Percentiles rank a stretch among this genome's conserved stretches.
Conservation (phyloP, 2,329 filamentous ascomycete species). For the Microthyrium microscopicum region DNA sequence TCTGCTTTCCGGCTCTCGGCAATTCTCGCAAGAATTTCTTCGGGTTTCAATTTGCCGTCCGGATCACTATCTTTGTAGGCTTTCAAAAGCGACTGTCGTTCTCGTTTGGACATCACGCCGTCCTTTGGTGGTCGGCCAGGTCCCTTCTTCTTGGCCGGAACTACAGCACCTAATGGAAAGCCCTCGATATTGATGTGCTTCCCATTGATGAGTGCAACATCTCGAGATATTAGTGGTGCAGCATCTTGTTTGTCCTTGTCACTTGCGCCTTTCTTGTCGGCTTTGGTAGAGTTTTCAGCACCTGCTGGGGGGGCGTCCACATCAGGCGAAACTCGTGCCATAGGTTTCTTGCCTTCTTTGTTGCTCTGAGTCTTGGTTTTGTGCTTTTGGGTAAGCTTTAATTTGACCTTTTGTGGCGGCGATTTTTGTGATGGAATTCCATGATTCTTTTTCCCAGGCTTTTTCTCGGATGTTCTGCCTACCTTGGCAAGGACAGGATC, state of each 20-base stretch:
- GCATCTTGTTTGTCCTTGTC: conserved; percentile 4
- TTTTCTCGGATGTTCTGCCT: conserved; percentile 9
- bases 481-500: no score
- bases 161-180: conserved; percentile 19
- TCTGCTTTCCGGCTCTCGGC: no score
- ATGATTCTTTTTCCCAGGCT: conserved; percentile 1
- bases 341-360: conserved; percentile 12
- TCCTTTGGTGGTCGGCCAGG: conserved; percentile 72
- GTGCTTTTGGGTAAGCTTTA: conserved; percentile 10
- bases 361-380: conserved; percentile 11
- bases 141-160: conserved; percentile 50
- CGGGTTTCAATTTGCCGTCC: conserved; percentile 19
- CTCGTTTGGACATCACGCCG: conserved; percentile 66
- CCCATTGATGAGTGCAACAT: conserved; percentile 13
- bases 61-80: conserved; percentile 31
- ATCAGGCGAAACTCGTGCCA: background rate
- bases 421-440: no score
- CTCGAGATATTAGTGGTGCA: conserved; percentile 7
- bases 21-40: no score
- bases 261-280: no score
- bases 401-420: background rate
- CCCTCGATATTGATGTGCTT: conserved; percentile 25
- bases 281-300: no score
- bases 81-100: conserved; percentile 49
- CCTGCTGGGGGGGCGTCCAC: no score